Conservation (phyloP, 139 green algal species). For the Edaphochlamys debaryana region DNA sequence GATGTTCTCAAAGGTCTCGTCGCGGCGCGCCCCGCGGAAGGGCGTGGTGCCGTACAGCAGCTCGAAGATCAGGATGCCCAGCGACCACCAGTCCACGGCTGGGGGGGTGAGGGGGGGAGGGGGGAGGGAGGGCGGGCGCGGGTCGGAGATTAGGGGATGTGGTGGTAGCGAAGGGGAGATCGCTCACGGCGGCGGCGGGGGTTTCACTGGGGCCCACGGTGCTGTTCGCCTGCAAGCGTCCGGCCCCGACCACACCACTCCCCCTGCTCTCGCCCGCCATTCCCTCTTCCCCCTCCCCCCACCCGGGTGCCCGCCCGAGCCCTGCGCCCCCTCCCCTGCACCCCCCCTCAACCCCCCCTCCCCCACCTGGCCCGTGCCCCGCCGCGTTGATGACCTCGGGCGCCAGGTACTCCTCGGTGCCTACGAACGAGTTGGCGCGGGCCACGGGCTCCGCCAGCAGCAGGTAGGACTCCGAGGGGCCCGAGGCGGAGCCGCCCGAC, state of each 20-base stretch:
- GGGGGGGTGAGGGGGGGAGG: neutral
- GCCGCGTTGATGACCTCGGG: constrained; percentile 90
- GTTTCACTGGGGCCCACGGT: too few species aligned
- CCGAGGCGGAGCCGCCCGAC: neutral
- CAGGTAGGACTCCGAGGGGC: constrained; percentile 23
- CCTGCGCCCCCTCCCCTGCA: too few species aligned
- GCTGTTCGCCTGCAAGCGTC: too few species aligned
- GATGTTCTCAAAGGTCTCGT: constrained; percentile 97
- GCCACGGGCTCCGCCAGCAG: constrained; percentile 87
- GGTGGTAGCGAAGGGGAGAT: neutral
- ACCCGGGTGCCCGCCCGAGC: too few species aligned
- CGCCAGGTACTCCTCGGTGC: constrained; percentile 92
- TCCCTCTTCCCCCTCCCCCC: too few species aligned
- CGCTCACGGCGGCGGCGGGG: too few species aligned
- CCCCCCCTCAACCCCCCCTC: neutral
- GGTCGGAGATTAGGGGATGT: neutral
- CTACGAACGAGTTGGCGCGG: constrained; percentile 93
- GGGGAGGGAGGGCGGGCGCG: neutral
- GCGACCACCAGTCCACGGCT: constrained; percentile 89
- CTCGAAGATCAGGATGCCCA: constrained; percentile 98
- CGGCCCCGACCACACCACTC: too few species aligned
- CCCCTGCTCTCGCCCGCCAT: too few species aligned
- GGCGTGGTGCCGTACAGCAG: constrained; percentile 91
- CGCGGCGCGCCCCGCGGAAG: constrained; percentile 81
- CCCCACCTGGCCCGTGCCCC: constrained; percentile 73